phyloP scores from a whole-genome alignment of 345 rosid genomes.

The Acer yangbiense region DNA sequence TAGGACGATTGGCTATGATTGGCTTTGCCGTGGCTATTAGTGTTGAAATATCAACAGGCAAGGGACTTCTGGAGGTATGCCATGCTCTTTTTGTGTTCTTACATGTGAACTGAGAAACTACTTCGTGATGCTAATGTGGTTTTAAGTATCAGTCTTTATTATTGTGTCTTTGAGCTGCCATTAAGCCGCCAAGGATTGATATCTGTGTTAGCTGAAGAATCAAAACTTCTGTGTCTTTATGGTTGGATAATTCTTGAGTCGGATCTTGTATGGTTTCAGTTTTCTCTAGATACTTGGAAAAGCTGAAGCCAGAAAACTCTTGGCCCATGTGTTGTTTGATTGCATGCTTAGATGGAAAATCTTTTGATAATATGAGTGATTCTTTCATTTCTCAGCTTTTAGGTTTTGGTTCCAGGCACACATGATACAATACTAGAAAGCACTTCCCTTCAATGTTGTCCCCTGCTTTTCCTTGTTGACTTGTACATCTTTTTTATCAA shows the following conservation, averaged over 20 bases:
- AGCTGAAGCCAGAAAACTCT: background rate
- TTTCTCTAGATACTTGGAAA: background rate
- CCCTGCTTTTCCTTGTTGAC: background rate
- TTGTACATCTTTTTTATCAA: background rate
- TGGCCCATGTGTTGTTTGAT: slow-evolving; percentile 3
- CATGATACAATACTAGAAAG: background rate
- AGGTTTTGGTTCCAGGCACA: background rate
- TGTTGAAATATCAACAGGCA: slow-evolving; percentile 81
- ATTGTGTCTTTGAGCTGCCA: background rate
- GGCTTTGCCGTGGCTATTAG: slow-evolving; percentile 80
- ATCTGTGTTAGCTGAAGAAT: background rate
- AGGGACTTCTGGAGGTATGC: slow-evolving; percentile 85
- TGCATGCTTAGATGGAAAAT: background rate
- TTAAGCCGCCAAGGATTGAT: background rate
- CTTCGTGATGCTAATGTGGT: background rate
- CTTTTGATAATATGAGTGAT: background rate
- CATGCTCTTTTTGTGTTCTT: background rate
- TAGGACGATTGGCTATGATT: slow-evolving; percentile 87
- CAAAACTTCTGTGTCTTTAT: background rate
- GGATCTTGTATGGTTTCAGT: background rate
- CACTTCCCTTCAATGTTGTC: background rate
- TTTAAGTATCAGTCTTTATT: background rate
- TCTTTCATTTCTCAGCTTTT: background rate
- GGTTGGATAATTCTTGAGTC: background rate
- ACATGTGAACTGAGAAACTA: background rate